Evolutionary conservation across 257 asterid genomes (phyloP).

Genomic region (Lithospermum erythrorhizon): DNA sequence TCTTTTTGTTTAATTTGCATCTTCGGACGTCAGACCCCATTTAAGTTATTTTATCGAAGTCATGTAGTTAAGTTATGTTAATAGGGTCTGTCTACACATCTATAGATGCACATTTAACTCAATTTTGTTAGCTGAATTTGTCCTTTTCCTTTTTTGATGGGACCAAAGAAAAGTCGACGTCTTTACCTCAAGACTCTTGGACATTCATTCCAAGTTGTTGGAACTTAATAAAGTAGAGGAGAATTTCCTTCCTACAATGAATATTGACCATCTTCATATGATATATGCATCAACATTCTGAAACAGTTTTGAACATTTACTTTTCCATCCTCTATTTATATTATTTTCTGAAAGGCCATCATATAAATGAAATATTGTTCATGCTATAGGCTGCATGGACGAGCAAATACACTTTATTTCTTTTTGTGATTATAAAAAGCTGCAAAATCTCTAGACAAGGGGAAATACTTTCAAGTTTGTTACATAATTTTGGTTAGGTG

Average conservation of each 20-base stretch:
- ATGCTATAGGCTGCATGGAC: too few relatives aligned
- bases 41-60: too few relatives aligned
- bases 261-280: not conserved
- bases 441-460: not conserved
- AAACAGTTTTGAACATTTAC: not conserved
- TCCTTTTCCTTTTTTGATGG: constrained; percentile 11
- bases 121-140: not conserved
- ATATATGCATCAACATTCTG: not conserved
- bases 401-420: not conserved
- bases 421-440: not conserved
- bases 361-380: not conserved
- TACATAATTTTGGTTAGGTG: not conserved
- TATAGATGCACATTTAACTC: not conserved
- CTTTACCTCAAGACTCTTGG: constrained; percentile 35
- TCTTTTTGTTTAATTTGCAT: not conserved
- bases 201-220: constrained; percentile 37
- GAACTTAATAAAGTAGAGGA: constrained; percentile 35
- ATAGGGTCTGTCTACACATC: not conserved
- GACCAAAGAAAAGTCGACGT: constrained; percentile 36
- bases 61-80: too few relatives aligned
- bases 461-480: not conserved
- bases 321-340: not conserved
- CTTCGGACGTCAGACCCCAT: too few relatives aligned
- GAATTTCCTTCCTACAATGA: not conserved
- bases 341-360: not conserved